Base-by-base conservation (phyloP, 1,284 basidiomycete genomes). In the Cerioporus squamosus region DNA sequence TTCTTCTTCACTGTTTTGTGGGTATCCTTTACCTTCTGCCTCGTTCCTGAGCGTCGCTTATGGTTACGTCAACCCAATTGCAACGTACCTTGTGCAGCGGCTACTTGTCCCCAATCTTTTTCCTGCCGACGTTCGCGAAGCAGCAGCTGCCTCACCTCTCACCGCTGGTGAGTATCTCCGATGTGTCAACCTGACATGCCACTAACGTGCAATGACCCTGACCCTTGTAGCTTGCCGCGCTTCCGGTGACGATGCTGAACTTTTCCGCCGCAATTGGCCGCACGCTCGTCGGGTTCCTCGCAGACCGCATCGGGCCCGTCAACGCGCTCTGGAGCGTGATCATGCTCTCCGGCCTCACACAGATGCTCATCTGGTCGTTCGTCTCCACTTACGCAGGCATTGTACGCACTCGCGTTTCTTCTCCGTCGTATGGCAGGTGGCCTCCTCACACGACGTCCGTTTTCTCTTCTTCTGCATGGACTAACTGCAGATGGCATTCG, bases 101-200 rank as follows among this genome's bases (percentile, higher is more conserved):
- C 4, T 70, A 68, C 48, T 43, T 69, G 22, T 53, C 63, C 3
- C 68, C 69, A 14, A 61, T 70, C n/a, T 70, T 69, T 60, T 67
- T 62, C 55, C 49, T 70, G 17, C 64, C 69, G 1, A 69, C 63
- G 2, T 69, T 57, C 43, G 59, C 65, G 5, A 59, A 55, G 23
- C 59, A 66, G 38, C 68, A 63, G 56, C 48, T 70, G 9, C 65
- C 67, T 2, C 24, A 57, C 9, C 40, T 65, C 17, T 56, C 53
- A 17, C 59, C 64, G 9, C 45, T 70, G 23, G 69, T 69, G 31
- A 47, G 45, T 24, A 23, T 44, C 8, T 46, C 23, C 7, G 26
- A 29, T 6, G 26, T 18, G 12, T 40, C 26, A n/a, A n/a, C n/a
- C n/a, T n/a, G n/a, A n/a, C n/a, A n/a, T n/a, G n/a, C n/a, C 8